phyloP scores from a whole-genome alignment of 805 yeast genomes.

The Huiozyma sinensis region DNA sequence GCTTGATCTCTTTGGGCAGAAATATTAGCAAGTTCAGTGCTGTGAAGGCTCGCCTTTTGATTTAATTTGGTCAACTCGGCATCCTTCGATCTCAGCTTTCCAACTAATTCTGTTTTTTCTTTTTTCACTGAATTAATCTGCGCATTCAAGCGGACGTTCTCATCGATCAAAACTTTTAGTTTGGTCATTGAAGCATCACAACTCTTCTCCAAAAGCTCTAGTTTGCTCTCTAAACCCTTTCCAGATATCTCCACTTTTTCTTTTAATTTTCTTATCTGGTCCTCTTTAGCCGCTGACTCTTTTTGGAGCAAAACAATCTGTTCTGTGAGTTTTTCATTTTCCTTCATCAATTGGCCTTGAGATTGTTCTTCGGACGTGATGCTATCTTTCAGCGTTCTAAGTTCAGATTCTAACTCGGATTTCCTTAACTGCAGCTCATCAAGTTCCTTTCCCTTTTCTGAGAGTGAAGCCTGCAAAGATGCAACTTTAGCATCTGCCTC shows the following conservation, averaged over 20 bases:
- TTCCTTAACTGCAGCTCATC: not conserved
- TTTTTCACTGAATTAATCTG: slow-evolving; percentile 31
- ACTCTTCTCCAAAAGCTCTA: slow-evolving; percentile 26
- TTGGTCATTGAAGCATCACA: slow-evolving; percentile 29
- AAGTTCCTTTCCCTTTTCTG: slow-evolving; percentile 23
- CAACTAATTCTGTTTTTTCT: slow-evolving; percentile 29
- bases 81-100: slow-evolving; percentile 29
- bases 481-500: slow-evolving; percentile 10
- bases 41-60: slow-evolving; percentile 18
- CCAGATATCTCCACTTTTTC: slow-evolving; percentile 24
- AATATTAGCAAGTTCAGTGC: slow-evolving; percentile 18
- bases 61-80: slow-evolving; percentile 25
- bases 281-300: slow-evolving; percentile 22
- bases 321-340: slow-evolving; percentile 4
- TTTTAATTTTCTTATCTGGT: slow-evolving; percentile 25
- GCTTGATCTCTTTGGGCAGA: slow-evolving; percentile 26
- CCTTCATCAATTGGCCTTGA: slow-evolving; percentile 1
- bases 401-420: slow-evolving; percentile 38
- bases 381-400: slow-evolving; percentile 37
- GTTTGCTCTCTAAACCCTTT: slow-evolving; percentile 28
- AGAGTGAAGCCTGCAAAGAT: slow-evolving; percentile 12
- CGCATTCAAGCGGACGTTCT: slow-evolving; percentile 34
- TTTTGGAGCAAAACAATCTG: slow-evolving; percentile 9
- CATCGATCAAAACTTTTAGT: slow-evolving; percentile 32
- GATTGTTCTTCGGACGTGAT: slow-evolving; percentile 1